Conservation (phyloP, 768 basidiomycete species). For the Sarcomyxa edulis region DNA sequence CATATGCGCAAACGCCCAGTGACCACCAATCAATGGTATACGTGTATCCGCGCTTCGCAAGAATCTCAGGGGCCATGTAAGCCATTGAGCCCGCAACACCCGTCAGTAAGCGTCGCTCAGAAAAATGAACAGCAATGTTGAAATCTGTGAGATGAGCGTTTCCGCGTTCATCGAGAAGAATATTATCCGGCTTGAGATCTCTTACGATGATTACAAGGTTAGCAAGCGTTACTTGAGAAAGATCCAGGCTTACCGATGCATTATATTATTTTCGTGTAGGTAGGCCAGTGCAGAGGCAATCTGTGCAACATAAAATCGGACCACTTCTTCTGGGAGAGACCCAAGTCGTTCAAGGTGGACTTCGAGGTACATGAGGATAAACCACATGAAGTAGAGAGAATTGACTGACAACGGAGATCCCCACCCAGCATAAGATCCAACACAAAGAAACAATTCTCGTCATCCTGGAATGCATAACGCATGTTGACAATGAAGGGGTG, state of each 20-base stretch:
- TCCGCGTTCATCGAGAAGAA: conserved; percentile 90
- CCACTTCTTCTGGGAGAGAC: conserved; percentile 67
- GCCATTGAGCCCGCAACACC: conserved; percentile 98
- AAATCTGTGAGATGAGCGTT: conserved; percentile 98
- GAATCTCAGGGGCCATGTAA: conserved; percentile 91
- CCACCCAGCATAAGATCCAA: conserved; percentile 96
- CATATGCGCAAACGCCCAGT: conserved; percentile 88
- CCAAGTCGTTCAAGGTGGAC: conserved; percentile 87
- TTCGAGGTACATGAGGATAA: conserved; percentile 29
- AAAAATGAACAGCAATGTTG: conserved; percentile 97
- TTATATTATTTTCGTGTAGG: conserved; percentile 89
- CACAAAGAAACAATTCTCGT: conserved; percentile 98
- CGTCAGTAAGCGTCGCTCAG: conserved; percentile 70
- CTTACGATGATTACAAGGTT: conserved; percentile 31
- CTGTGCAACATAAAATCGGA: conserved; percentile 88
- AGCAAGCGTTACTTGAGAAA: conserved; percentile 13
- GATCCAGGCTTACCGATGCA: conserved; percentile 73
- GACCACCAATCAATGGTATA: conserved; percentile 98
- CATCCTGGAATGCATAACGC: conserved; percentile 96
- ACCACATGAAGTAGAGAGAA: conserved; percentile 6
- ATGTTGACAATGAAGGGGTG: conserved; percentile 94
- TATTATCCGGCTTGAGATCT: conserved; percentile 97
- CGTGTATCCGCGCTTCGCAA: conserved; percentile 91
- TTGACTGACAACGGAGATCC: conserved; percentile 79
- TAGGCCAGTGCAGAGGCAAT: conserved; percentile 84